Evolutionary conservation across 2,329 filamentous ascomycete genomes (phyloP).

Genomic region (Blastomyces parvus): DNA sequence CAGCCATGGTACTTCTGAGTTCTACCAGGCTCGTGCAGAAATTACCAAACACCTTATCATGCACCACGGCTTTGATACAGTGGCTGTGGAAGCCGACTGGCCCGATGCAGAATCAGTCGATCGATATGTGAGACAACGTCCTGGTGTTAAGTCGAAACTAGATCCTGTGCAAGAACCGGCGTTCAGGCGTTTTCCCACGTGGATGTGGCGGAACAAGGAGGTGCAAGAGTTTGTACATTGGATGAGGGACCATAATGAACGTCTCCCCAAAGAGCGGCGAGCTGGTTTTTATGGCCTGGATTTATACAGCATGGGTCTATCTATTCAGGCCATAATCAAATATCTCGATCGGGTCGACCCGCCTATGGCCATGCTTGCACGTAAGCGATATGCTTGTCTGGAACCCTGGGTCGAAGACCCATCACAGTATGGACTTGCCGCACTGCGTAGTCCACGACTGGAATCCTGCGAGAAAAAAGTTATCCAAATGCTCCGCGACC

Average conservation of each 20-base stretch:
- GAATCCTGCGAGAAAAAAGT: conserved; percentile 40
- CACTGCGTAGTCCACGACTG: conserved; percentile 28
- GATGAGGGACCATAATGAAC: conserved; percentile 39
- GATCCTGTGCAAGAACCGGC: conserved; percentile 26
- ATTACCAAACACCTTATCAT: conserved; percentile 44
- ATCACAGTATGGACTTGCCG: conserved; percentile 40
- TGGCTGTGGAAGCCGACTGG: conserved; percentile 47
- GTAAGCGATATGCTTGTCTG: conserved; percentile 39
- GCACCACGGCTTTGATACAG: conserved; percentile 43
- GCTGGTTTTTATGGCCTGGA: conserved; percentile 45
- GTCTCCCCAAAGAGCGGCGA: conserved; percentile 23
- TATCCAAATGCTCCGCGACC: conserved; percentile 37
- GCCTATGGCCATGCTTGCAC: conserved; percentile 35
- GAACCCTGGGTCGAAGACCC: conserved; percentile 44
- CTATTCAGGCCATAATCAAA: conserved; percentile 39
- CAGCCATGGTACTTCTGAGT: conserved; percentile 48
- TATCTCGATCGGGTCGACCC: conserved; percentile 42
- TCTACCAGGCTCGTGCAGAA: conserved; percentile 44
- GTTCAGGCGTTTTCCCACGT: conserved; percentile 45
- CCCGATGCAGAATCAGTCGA: conserved; percentile 45
- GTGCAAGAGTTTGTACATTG: conserved; percentile 45
- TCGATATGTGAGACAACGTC: conserved; percentile 41
- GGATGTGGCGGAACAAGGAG: conserved; percentile 49
- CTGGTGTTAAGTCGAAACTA: conserved; percentile 28
- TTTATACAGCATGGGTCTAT: conserved; percentile 42